Conservation (phyloP, 176 grass and related monocot species). For the Triticum turgidum region DNA sequence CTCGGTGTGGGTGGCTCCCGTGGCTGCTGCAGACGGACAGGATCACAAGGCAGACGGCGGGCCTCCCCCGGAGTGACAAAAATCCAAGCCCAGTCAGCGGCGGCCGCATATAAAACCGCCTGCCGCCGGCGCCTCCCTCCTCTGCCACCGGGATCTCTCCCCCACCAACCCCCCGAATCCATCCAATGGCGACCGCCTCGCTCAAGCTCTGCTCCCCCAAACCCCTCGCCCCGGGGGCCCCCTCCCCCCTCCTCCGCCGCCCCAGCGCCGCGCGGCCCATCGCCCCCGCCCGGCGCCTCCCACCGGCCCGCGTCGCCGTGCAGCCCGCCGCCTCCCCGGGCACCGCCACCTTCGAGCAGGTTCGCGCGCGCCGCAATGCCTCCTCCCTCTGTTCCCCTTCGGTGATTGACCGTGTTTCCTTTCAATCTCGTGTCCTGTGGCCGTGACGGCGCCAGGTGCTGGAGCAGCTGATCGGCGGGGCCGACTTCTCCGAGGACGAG, state of each 20-base stretch:
- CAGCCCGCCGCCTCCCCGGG: slow-evolving; percentile 13
- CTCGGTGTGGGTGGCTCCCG: no score
- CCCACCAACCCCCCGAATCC: slow-evolving; percentile 10
- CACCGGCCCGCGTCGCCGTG: slow-evolving; percentile 36
- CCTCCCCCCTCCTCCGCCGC: not conserved
- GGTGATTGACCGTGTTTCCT: not conserved
- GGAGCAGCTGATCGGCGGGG: slow-evolving; percentile 62
- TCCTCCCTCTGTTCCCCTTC: no score
- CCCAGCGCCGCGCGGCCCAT: slow-evolving; percentile 19
- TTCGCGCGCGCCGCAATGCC: slow-evolving; percentile 32
- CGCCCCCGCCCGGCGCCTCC: slow-evolving; percentile 5
- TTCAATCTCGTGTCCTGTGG: not conserved
- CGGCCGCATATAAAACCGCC: not conserved
- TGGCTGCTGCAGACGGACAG: no score
- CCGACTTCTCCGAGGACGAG: slow-evolving; percentile 79
- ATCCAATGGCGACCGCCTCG: slow-evolving; percentile 43
- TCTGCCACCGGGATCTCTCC: no score
- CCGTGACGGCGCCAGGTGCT: slow-evolving; percentile 50
- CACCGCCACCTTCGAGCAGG: slow-evolving; percentile 55
- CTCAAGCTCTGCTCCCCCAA: slow-evolving; percentile 36
- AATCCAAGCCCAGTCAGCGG: not conserved
- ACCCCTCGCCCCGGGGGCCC: slow-evolving; percentile 12
- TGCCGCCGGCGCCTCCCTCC: not conserved
- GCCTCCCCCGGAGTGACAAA: not conserved
- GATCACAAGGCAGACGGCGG: not conserved